Evolutionary conservation across 371 early-diverging fungal species (phyloP), one percentile per base, ranked within the genome.

Genomic region (Parasitella parasitica): DNA sequence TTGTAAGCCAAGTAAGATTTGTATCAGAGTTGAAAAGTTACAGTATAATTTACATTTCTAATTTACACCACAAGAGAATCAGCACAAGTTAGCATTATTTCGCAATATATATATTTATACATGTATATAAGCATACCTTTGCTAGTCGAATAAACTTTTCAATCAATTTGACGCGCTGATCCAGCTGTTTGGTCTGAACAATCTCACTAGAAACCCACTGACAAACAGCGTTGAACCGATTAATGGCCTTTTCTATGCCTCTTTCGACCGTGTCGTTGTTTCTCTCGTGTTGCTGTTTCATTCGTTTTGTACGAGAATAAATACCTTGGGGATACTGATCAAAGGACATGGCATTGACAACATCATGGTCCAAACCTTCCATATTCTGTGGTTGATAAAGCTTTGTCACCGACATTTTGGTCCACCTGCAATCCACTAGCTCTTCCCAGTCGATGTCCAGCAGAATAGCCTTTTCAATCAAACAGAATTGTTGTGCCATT

Each of bases 101-200:
- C n/a, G n/a, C n/a, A n/a, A n/a, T n/a, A n/a, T n/a, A n/a, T n/a
- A n/a, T n/a, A n/a, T n/a, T n/a, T 26, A 50, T 18, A 34, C 20
- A 38, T 46, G 16, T 20, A 41, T 6, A 22, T 9, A 41, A 46
- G 26, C 50, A 43, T 76, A 84, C 87, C 69, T 85, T 84, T 2
- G 90, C 91, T 18, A 92, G 69, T 27, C 88, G 83, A 55, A 92
- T 92, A 36, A 89, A 85, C 60, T 86, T 88, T 64, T 91, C 91
- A 13, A 91, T 78, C 9, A 90, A 78, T 20, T 71, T 76, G n/a
- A 77, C 89, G 16, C 91, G 77, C 38, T 77, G 69, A 6, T 87
- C 82, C 27, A 84, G 24, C 13, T 77, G 69, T 1, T 64, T 75
- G 8, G 87, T 81, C 38, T 77, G 71, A 15, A 90, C 75, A 39